These are phyloP conservation scores for Serendipita sp. DNA, from an alignment of 768 basidiomycete genomes.

Conservation along the genomic window DNA sequence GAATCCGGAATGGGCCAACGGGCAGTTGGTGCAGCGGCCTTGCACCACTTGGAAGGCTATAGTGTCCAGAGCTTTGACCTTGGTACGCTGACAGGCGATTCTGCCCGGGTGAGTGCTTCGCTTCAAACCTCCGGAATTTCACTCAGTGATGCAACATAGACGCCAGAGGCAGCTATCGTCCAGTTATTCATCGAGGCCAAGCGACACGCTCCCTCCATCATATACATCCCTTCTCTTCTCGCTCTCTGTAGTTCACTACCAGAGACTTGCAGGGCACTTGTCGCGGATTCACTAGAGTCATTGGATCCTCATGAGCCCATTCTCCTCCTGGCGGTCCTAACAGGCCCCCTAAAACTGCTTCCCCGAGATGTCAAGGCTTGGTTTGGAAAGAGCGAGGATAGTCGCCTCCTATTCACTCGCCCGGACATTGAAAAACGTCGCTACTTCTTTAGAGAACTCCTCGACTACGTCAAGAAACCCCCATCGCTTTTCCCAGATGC, in stretches of 20 bases:
- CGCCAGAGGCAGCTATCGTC: constrained; percentile 80
- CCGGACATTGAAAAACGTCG: constrained; percentile 44
- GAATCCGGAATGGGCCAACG: constrained; percentile 77
- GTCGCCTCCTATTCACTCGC: constrained; percentile 44
- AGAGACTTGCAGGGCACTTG: constrained; percentile 69
- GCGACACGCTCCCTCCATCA: constrained; percentile 86
- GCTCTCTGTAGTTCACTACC: constrained; percentile 77
- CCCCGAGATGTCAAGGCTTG: constrained; percentile 75
- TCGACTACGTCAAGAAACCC: constrained; percentile 53
- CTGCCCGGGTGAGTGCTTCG: constrained; percentile 55
- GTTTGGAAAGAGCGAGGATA: constrained; percentile 69
- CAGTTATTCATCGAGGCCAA: constrained; percentile 96
- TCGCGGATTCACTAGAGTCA: constrained; percentile 82
- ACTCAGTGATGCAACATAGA: constrained; percentile 31
- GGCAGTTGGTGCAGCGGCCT: constrained; percentile 75
- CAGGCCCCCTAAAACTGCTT: constrained; percentile 52
- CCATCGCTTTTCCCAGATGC: constrained; percentile 87
- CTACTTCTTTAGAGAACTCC: constrained; percentile 59
- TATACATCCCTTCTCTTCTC: constrained; percentile 82
- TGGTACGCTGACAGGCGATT: constrained; percentile 75
- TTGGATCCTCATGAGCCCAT: constrained; percentile 85
- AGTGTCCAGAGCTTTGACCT: constrained; percentile 90
- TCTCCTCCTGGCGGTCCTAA: constrained; percentile 79
- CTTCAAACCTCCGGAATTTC: constrained; percentile 5
- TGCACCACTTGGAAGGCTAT: constrained; percentile 92